Evolutionary conservation across 2,329 filamentous ascomycete species (phyloP).

Genomic region (Fusarium citri): DNA sequence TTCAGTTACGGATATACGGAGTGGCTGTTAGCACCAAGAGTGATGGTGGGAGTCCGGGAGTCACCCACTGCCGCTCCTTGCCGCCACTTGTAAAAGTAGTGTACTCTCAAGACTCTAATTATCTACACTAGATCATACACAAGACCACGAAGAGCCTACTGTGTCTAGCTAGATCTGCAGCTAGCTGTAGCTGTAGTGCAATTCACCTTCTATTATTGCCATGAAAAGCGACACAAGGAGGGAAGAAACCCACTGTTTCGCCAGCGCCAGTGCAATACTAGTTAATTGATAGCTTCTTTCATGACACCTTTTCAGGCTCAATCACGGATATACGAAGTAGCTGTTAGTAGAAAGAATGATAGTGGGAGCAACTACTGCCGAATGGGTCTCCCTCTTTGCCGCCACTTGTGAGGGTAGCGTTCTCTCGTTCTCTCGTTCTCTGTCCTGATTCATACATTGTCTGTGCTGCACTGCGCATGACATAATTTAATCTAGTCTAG

Average conservation of each 20-base stretch:
- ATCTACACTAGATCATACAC: background rate
- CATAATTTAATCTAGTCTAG: background rate
- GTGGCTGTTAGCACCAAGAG: too few relatives aligned
- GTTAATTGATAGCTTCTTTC: too few relatives aligned
- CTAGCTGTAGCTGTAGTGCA: too few relatives aligned
- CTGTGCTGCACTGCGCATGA: background rate
- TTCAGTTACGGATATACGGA: too few relatives aligned
- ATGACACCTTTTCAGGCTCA: background rate
- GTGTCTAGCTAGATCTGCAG: too few relatives aligned
- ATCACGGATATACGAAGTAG: background rate
- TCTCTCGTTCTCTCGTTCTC: background rate
- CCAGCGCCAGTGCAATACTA: too few relatives aligned
- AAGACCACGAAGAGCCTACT: too few relatives aligned
- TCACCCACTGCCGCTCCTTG: too few relatives aligned
- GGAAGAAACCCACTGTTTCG: slow-evolving; percentile 3
- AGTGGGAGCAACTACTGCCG: background rate
- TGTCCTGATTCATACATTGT: background rate
- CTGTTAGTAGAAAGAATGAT: background rate
- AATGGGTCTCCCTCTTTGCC: background rate
- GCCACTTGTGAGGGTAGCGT: background rate
- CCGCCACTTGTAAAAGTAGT: background rate
- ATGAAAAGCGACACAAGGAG: background rate
- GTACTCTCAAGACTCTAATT: background rate
- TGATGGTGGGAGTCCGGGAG: too few relatives aligned
- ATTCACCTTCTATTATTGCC: too few relatives aligned